Base-by-base conservation (phyloP, 495 filamentous ascomycete species). In the Penicillium steckii region DNA sequence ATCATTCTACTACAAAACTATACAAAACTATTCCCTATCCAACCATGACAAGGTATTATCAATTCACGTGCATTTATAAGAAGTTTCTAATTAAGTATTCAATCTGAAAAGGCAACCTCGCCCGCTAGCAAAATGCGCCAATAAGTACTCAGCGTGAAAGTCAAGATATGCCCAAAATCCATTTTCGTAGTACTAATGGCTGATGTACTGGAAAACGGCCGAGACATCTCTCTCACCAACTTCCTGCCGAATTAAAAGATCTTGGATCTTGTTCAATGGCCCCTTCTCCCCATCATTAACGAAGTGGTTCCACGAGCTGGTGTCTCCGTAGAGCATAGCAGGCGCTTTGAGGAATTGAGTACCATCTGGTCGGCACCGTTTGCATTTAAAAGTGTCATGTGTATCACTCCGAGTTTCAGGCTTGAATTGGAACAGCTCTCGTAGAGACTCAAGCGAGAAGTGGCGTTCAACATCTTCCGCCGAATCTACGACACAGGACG, bases 301-400 rank as follows among this genome's bases (percentile, higher is more conserved):
- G 67, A 96, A 91, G 73, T 99, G 94, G 62, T 99, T 97, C 94
- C 94, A 99, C 24, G 91, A 95, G 64, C 92, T 97, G 8, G 94
- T 97, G 64, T 99, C 94, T 35, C 94, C 94, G 64, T 99, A 99
- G 58, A 97, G 69, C 85, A 97, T 91, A 0, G 94, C 94, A 7
- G 85, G 88, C 1, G 92, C 89, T 69, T 96, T 96, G 53, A 96
- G 81, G 52, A 77, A 80, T 68, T 99, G 94, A 44, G 78, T 83
- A 9, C 92, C 91, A 57, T 95, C 89, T 1, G 88, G 85, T 62
- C 85, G 88, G 61, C 94, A 99, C 27, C 94, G 76, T 75, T 96
- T 97, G 69, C 94, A 99, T 75, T 96, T 97, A 79, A 99, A 97
- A 2, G 95, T 97, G 56, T 99, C 94, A 59, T 99, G 94, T 1